phyloP scores from a whole-genome alignment of 306 rosid species.

The Inga leiocalycina region DNA sequence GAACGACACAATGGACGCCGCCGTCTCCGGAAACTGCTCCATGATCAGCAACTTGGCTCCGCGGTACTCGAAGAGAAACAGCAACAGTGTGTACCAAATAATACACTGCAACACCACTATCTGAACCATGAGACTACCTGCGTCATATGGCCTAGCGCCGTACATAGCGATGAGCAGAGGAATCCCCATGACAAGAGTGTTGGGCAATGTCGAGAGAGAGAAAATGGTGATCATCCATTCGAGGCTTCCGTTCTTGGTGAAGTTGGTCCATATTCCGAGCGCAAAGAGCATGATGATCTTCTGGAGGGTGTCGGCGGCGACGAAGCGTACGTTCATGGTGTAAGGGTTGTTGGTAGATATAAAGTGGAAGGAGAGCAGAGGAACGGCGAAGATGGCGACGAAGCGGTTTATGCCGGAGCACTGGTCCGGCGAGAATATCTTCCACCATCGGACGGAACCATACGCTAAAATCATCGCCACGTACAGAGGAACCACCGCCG shows the following conservation, averaged over 20 bases:
- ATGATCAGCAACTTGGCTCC: constrained; percentile 88
- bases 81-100: constrained; percentile 90
- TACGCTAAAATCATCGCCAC: constrained; percentile 97
- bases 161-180: constrained; percentile 91
- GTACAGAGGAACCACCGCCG: constrained; percentile 90
- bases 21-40: constrained; percentile 99
- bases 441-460: constrained; percentile 99
- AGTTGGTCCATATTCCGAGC: constrained; percentile 67
- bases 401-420: constrained; percentile 98
- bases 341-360: constrained; percentile 80
- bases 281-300: constrained; percentile 83
- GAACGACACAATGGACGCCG: constrained; percentile 91
- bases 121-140: constrained; percentile 87
- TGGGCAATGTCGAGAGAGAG: constrained; percentile 94
- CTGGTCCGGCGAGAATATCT: constrained; percentile 98
- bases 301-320: constrained; percentile 96
- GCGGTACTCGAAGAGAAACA: constrained; percentile 90
- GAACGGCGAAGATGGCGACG: constrained; percentile 94
- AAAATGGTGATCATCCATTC: constrained; percentile 98
- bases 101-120: constrained; percentile 94
- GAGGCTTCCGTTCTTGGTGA: constrained; percentile 77
- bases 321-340: constrained; percentile 88
- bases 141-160: constrained; percentile 35
- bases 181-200: constrained; percentile 93
- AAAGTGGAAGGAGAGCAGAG: constrained; percentile 92